Evolutionary conservation across 2,329 filamentous ascomycete species (phyloP).

Genomic region (Fusarium cicatricum): DNA sequence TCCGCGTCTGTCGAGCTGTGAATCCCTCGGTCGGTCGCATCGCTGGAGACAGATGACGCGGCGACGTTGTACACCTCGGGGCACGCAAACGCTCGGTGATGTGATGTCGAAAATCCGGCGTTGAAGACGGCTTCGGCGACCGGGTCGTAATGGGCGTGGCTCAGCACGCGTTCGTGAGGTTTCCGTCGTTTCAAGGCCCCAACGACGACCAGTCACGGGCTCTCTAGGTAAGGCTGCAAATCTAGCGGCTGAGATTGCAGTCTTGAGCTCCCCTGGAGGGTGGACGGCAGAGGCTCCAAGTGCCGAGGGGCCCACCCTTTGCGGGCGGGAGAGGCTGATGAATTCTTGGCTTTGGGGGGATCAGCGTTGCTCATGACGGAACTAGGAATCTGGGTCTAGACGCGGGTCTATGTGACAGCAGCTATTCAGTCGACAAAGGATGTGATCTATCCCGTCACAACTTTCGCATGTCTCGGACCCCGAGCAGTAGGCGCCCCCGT

Average conservation of each 20-base stretch:
- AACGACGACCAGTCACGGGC: conserved; percentile 10
- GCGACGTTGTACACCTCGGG: conserved; percentile 33
- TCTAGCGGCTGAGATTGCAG: conserved; percentile 21
- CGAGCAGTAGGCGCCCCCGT: not conserved
- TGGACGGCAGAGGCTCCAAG: conserved; percentile 12
- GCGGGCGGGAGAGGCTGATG: conserved; percentile 32
- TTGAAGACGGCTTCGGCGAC: not conserved
- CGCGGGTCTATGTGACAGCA: too few relatives aligned
- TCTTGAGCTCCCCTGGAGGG: conserved; percentile 3
- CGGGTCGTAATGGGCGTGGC: conserved; percentile 16
- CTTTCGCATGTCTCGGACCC: not conserved
- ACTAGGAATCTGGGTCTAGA: too few relatives aligned
- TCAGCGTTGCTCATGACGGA: conserved; percentile 1
- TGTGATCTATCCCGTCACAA: not conserved
- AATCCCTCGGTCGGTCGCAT: not conserved
- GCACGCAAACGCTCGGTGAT: conserved; percentile 19
- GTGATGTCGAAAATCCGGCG: not conserved
- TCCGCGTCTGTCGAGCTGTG: conserved; percentile 8
- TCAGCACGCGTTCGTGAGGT: not conserved
- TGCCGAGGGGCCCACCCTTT: conserved; percentile 31
- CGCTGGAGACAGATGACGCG: conserved; percentile 32
- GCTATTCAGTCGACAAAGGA: not conserved
- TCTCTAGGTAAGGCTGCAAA: conserved; percentile 34
- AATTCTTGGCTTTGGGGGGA: conserved; percentile 15
- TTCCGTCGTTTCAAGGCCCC: conserved; percentile 3